Percentiles rank a stretch among this genome's conserved stretches.
Evolutionary conservation across 176 grass and related monocot species (phyloP).

Genomic region (Hordeum vulgare): DNA sequence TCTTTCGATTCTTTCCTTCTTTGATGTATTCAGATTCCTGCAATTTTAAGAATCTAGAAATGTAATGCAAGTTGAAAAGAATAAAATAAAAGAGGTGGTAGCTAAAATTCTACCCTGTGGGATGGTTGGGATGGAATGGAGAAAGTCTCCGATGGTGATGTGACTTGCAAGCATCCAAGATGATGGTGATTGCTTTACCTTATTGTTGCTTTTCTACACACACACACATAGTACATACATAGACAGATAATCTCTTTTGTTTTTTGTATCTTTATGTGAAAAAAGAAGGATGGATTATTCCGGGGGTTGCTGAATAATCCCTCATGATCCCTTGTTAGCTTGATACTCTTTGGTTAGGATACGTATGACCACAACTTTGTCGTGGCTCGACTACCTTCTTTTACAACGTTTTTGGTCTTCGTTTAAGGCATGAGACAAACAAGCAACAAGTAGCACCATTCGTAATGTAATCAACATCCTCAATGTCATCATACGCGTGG

Average conservation of each 20-base stretch:
- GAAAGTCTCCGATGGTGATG: neutral
- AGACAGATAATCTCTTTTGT: neutral
- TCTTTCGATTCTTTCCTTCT: too few relatives aligned
- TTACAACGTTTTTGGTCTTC: too few relatives aligned
- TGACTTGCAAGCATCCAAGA: neutral
- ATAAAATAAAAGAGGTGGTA: too few relatives aligned
- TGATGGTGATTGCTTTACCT: neutral
- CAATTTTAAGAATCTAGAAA: too few relatives aligned
- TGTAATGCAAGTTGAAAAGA: neutral
- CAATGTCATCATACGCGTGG: too few relatives aligned
- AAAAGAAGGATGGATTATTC: neutral
- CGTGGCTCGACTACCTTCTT: too few relatives aligned
- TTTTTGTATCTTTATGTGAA: neutral
- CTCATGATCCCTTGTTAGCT: neutral
- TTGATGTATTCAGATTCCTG: too few relatives aligned
- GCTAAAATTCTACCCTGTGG: neutral
- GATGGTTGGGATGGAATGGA: neutral
- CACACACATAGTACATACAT: too few relatives aligned
- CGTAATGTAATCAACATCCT: too few relatives aligned
- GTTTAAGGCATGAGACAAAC: too few relatives aligned
- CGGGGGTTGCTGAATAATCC: neutral
- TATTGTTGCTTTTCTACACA: neutral
- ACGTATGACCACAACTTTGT: too few relatives aligned
- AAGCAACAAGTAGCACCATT: too few relatives aligned
- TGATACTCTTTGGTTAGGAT: neutral